phyloP scores from a whole-genome alignment of 2,329 filamentous ascomycete genomes.

The Bipolaris cookei region DNA sequence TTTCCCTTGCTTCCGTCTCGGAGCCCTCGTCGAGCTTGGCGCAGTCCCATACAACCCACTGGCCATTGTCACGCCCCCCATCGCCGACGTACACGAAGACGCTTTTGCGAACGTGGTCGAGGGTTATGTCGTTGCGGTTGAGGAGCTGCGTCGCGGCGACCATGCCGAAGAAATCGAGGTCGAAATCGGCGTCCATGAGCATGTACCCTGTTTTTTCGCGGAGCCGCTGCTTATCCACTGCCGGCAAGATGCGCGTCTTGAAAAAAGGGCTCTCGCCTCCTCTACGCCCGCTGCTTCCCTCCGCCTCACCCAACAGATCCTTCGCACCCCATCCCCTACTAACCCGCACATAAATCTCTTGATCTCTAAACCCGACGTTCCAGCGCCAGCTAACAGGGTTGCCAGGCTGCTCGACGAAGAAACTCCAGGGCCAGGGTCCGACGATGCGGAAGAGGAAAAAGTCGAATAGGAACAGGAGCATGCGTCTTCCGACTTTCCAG shows the following conservation, averaged over 20 bases:
- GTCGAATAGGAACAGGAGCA: conserved; percentile 73
- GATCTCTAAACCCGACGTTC: conserved; percentile 74
- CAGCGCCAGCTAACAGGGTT: conserved; percentile 77
- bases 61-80: conserved; percentile 54
- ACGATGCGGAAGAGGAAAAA: conserved; percentile 61
- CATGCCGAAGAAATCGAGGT: conserved; percentile 86
- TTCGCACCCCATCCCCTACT: conserved; percentile 74
- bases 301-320: conserved; percentile 57
- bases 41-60: conserved; percentile 74
- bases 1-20: conserved; percentile 70
- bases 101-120: conserved; percentile 73
- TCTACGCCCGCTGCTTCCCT: conserved; percentile 56
- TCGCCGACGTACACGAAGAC: conserved; percentile 57
- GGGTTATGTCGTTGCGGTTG: conserved; percentile 63
- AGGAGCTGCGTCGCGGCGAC: conserved; percentile 72
- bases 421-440: conserved; percentile 55
- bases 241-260: conserved; percentile 67
- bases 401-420: conserved; percentile 66
- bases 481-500: conserved; percentile 65
- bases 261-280: conserved; percentile 63
- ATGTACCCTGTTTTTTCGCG: conserved; percentile 84
- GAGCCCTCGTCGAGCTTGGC: conserved; percentile 57
- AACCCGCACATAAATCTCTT: conserved; percentile 81
- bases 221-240: conserved; percentile 71
- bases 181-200: conserved; percentile 84